phyloP scores from a whole-genome alignment of 306 rosid genomes.

The Cercis canadensis region DNA sequence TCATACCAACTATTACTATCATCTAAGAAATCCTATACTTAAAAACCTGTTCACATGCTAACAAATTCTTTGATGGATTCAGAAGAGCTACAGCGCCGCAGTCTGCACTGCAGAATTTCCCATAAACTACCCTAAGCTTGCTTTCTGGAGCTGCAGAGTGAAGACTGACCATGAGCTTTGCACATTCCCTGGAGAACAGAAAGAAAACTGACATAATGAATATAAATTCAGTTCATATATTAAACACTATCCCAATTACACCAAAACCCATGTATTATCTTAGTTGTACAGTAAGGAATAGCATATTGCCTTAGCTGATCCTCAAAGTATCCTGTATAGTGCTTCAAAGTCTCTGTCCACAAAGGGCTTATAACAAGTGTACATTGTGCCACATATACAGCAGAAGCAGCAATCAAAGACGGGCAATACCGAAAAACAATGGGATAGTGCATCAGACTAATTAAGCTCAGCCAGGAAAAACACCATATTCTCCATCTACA shows the following conservation, averaged over 20 bases:
- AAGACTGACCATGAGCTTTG: conserved; percentile 53
- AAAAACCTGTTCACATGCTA: too few relatives aligned
- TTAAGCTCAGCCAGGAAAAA: conserved; percentile 81
- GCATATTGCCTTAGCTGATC: not conserved
- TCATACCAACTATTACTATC: too few relatives aligned
- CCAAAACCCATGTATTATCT: too few relatives aligned
- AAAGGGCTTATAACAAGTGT: too few relatives aligned
- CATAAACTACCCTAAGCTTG: conserved; percentile 66
- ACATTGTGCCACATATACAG: too few relatives aligned
- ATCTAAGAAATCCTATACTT: not conserved
- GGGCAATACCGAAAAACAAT: too few relatives aligned
- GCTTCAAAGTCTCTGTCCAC: not conserved
- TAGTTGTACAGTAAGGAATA: too few relatives aligned
- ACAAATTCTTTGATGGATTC: conserved; percentile 51
- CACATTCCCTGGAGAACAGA: conserved; percentile 73
- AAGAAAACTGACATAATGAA: too few relatives aligned
- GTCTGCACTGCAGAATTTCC: conserved; percentile 59
- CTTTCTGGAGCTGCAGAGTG: conserved; percentile 63
- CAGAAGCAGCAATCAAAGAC: too few relatives aligned
- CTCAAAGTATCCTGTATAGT: not conserved
- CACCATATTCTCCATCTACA: conserved; percentile 76
- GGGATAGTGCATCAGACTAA: too few relatives aligned
- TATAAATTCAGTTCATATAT: too few relatives aligned
- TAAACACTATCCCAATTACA: too few relatives aligned
- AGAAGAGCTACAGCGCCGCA: conserved; percentile 59